phyloP scores from a whole-genome alignment of 2,329 filamentous ascomycete genomes.

The Colletotrichum sp. region DNA sequence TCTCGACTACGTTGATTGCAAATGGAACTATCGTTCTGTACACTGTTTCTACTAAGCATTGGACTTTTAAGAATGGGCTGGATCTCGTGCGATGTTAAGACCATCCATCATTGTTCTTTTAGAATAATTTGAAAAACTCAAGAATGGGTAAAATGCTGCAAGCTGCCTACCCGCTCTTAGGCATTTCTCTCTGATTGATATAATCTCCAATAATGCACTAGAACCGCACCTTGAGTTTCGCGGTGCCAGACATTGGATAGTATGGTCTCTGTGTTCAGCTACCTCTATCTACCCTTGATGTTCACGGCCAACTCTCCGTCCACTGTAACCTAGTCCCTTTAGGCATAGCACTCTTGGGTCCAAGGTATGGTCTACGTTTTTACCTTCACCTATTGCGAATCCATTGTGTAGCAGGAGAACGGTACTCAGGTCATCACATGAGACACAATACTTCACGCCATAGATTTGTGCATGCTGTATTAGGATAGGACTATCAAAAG shows the following conservation, averaged over 20 bases:
- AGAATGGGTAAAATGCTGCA: neutral
- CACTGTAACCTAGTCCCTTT: neutral
- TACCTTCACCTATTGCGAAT: neutral
- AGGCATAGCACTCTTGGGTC: neutral
- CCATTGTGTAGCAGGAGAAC: neutral
- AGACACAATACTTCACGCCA: neutral
- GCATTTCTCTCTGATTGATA: neutral
- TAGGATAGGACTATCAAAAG: neutral
- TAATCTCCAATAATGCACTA: neutral
- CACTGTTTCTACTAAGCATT: too few species aligned
- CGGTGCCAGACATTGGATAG: neutral
- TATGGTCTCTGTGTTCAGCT: neutral
- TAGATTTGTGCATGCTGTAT: neutral
- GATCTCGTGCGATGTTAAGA: neutral
- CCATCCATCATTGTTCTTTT: neutral
- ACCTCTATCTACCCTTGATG: neutral
- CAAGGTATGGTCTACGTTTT: neutral
- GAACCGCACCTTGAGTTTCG: neutral
- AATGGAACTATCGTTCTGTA: too few species aligned
- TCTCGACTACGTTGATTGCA: neutral
- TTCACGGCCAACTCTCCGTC: neutral
- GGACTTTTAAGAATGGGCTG: too few species aligned
- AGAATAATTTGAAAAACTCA: neutral
- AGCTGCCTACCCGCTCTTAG: fast-evolving
- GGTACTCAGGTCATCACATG: neutral